Evolutionary conservation across 2,329 filamentous ascomycete genomes (phyloP).

Genomic region (Huntiella omanensis): DNA sequence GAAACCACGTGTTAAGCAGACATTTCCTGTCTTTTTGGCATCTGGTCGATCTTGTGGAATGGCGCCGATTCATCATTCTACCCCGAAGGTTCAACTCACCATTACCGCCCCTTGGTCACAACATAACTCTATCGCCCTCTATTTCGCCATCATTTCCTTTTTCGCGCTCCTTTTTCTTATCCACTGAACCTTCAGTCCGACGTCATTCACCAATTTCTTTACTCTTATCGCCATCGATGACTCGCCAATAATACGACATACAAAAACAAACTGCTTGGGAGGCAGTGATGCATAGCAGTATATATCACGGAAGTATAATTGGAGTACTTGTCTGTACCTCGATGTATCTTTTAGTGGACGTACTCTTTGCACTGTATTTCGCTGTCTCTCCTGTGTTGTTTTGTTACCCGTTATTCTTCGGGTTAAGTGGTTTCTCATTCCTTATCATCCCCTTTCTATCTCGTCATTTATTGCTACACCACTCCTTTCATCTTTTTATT

Average conservation of each 20-base stretch:
- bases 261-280: too few relatives aligned
- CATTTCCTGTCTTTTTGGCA: too few relatives aligned
- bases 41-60: neutral
- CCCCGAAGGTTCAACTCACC: slow-evolving; percentile 1
- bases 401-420: neutral
- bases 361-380: too few relatives aligned
- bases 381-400: too few relatives aligned
- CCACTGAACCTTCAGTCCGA: neutral
- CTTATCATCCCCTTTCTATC: neutral
- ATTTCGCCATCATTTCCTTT: neutral
- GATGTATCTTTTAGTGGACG: too few relatives aligned
- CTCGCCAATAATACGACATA: too few relatives aligned
- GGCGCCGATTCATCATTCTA: neutral
- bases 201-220: slow-evolving; percentile 1
- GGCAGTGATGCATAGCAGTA: too few relatives aligned
- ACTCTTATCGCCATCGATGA: neutral
- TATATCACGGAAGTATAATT: too few relatives aligned
- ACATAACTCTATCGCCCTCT: neutral
- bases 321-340: too few relatives aligned
- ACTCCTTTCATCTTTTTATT: neutral
- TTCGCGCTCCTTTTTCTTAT: neutral
- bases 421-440: neutral
- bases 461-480: neutral
- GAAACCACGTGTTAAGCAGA: too few relatives aligned
- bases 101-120: slow-evolving; percentile 3